Percentiles rank a stretch among this genome's conserved stretches.
Evolutionary conservation across 169 alveolate species (phyloP).

Genomic region (Plasmodium fragile): DNA sequence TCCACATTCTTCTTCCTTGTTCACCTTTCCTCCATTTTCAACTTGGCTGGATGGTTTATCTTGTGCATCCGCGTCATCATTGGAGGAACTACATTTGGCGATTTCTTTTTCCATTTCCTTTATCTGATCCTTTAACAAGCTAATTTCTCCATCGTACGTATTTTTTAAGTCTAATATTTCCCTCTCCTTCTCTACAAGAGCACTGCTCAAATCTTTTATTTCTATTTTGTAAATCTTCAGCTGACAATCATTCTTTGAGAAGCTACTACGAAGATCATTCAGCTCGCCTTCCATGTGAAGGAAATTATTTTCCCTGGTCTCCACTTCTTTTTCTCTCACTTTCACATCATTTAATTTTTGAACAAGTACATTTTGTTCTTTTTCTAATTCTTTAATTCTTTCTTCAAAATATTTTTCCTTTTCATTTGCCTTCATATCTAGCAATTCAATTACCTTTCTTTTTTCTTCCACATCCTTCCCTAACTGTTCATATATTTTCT

Average conservation of each 20-base stretch:
- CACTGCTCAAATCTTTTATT: slow-evolving; percentile 31
- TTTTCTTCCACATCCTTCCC: slow-evolving; percentile 40
- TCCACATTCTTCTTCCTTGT: not conserved
- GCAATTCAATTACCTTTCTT: slow-evolving; percentile 10
- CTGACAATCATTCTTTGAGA: slow-evolving; percentile 41
- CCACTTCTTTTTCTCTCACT: slow-evolving; percentile 14
- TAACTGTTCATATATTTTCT: slow-evolving; percentile 30
- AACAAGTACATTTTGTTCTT: not conserved
- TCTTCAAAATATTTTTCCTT: slow-evolving; percentile 46
- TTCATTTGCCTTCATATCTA: slow-evolving; percentile 20
- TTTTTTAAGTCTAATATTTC: slow-evolving; percentile 49
- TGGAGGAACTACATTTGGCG: not conserved
- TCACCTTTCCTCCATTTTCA: not conserved
- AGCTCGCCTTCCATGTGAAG: slow-evolving; percentile 37
- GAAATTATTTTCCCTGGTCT: slow-evolving; percentile 46
- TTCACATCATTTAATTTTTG: slow-evolving; percentile 42
- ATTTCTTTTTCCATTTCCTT: slow-evolving; percentile 7
- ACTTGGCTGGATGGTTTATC: not conserved
- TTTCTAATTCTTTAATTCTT: slow-evolving; percentile 11
- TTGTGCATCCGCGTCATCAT: not conserved
- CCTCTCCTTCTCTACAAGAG: slow-evolving; percentile 46
- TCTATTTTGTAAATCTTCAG: slow-evolving; percentile 20
- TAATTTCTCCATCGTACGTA: slow-evolving; percentile 11
- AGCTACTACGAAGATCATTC: slow-evolving; percentile 21
- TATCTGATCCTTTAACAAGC: slow-evolving; percentile 2